Evolutionary conservation across 495 filamentous ascomycete species (phyloP).

Genomic region (Penicillium maclennaniae): DNA sequence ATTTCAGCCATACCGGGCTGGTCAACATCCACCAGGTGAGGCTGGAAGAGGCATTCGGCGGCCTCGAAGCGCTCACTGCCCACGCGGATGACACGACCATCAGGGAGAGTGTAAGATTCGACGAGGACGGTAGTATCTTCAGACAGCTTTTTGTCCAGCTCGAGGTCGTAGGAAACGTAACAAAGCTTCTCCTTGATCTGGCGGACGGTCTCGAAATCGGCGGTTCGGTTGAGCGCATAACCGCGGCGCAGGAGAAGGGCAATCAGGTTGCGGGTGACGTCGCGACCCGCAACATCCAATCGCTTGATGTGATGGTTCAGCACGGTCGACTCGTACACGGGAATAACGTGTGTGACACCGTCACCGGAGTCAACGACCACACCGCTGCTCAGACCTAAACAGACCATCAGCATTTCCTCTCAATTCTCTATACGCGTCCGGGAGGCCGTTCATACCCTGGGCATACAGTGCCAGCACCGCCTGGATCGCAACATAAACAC

Average conservation of each 20-base stretch:
- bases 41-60: constrained; percentile 97
- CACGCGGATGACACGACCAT: constrained; percentile 92
- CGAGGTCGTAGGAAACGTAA: constrained; percentile 98
- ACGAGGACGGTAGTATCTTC: constrained; percentile 98
- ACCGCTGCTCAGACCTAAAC: constrained; percentile 81
- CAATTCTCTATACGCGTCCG: not conserved
- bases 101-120: constrained; percentile 93
- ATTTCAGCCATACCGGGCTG: constrained; percentile 95
- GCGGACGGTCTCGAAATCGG: constrained; percentile 97
- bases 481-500: constrained; percentile 98
- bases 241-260: constrained; percentile 89
- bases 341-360: constrained; percentile 96
- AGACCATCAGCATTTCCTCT: constrained; percentile 12
- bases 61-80: constrained; percentile 97
- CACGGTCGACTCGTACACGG: constrained; percentile 95
- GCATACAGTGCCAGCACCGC: constrained; percentile 96
- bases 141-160: constrained; percentile 89
- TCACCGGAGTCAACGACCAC: constrained; percentile 98
- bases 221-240: constrained; percentile 96
- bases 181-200: constrained; percentile 99
- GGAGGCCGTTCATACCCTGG: constrained; percentile 58
- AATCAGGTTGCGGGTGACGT: constrained; percentile 96
- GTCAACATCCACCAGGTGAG: constrained; percentile 95
- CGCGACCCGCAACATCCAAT: constrained; percentile 92
- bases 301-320: constrained; percentile 93